A percentile compares a stretch with the other conserved stretches of the same genome.
Evolutionary conservation across 2,329 filamentous ascomycete species (phyloP).

Genomic region (Fusarium solani-melongenae): DNA sequence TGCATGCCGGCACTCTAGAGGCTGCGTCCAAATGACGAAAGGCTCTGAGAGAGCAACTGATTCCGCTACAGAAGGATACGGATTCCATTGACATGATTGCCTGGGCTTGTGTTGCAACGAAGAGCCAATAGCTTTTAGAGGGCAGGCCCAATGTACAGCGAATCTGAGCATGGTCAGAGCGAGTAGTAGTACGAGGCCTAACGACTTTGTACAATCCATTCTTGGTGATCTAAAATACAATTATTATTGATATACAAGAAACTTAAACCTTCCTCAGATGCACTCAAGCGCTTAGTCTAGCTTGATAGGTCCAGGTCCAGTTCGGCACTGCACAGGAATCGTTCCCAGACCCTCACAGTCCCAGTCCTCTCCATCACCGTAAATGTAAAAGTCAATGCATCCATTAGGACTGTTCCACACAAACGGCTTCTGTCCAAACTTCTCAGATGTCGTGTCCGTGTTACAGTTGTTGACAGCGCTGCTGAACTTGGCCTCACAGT

Average conservation of each 20-base stretch:
- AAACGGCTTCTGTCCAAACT: neutral
- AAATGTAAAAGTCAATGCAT: slow-evolving; percentile 4
- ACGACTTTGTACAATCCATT: accelerated
- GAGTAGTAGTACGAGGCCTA: neutral
- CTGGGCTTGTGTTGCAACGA: neutral
- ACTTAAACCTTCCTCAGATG: neutral
- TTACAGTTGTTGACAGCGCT: slow-evolving; percentile 4
- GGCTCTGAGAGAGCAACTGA: neutral
- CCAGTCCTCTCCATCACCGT: slow-evolving; percentile 3
- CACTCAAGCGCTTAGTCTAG: neutral
- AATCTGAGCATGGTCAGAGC: neutral
- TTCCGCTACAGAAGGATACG: neutral
- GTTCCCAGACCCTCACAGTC: neutral
- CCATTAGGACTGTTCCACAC: slow-evolving; percentile 13
- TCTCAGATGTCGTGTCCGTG: neutral
- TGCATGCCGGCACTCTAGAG: neutral
- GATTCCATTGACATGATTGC: neutral
- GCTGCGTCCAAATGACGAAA: neutral
- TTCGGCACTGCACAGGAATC: slow-evolving; percentile 2
- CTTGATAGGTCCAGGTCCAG: neutral
- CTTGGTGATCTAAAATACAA: neutral
- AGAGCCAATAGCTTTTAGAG: neutral
- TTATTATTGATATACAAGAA: neutral
- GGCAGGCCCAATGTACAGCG: neutral
- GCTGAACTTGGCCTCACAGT: neutral